A percentile compares a stretch with the other conserved stretches of the same genome.
Evolutionary conservation across 208 protist genomes (phyloP).

Genomic region (Phytomonas sp.): DNA sequence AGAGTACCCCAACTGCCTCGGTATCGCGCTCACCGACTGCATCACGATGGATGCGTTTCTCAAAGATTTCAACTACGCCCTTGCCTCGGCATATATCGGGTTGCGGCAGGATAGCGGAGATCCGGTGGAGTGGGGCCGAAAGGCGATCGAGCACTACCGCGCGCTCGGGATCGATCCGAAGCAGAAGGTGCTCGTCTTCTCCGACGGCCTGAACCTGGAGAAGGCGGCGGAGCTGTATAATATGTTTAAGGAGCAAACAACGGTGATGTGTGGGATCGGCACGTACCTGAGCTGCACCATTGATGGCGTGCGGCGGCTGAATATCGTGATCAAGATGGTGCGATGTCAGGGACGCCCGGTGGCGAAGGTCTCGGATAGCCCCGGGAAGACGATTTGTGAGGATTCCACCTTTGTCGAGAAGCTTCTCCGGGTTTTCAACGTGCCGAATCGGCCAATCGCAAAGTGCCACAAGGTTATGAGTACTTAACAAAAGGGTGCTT

Average conservation of each 20-base stretch:
- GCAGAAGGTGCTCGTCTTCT: conserved; percentile 79
- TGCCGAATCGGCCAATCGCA: conserved; percentile 4
- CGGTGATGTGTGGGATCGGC: conserved; percentile 79
- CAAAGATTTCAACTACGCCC: conserved; percentile 48
- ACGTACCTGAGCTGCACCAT: conserved; percentile 84
- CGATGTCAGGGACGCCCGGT: conserved; percentile 79
- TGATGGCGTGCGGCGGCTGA: conserved; percentile 54
- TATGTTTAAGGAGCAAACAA: conserved; percentile 41
- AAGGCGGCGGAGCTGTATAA: conserved; percentile 48
- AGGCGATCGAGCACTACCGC: conserved; percentile 74
- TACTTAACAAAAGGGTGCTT: background rate
- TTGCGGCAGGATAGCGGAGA: conserved; percentile 81
- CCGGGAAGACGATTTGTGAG: conserved; percentile 68
- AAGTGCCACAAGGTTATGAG: background rate
- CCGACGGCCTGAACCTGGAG: conserved; percentile 75
- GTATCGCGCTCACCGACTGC: conserved; percentile 84
- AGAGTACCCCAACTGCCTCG: conserved; percentile 77
- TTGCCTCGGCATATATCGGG: conserved; percentile 55
- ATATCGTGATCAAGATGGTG: conserved; percentile 90
- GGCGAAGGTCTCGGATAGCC: conserved; percentile 82
- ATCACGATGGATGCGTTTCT: conserved; percentile 88
- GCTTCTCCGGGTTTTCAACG: conserved; percentile 53
- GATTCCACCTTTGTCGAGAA: conserved; percentile 50
- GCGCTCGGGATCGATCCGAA: conserved; percentile 63
- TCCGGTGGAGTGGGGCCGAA: conserved; percentile 61